phyloP scores from a whole-genome alignment of 2,329 filamentous ascomycete species.

The Fusarium sarcochroum region DNA sequence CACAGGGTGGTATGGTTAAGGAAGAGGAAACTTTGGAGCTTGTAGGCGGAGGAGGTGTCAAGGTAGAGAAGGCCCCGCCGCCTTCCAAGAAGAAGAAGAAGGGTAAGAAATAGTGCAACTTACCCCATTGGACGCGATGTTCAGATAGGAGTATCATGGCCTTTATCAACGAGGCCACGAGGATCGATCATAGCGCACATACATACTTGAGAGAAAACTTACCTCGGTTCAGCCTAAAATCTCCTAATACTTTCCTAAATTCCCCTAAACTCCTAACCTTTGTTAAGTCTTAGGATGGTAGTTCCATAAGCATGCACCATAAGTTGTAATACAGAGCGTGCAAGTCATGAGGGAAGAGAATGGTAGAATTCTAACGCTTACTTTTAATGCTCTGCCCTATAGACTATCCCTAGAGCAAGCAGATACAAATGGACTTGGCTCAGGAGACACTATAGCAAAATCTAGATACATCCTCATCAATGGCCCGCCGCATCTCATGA shows the following conservation, averaged over 20 bases:
- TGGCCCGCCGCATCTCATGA: constrained; percentile 22
- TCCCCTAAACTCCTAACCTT: background rate
- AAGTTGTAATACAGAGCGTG: background rate
- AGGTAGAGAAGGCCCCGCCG: constrained; percentile 71
- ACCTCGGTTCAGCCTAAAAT: background rate
- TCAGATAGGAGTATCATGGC: background rate
- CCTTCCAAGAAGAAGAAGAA: constrained; percentile 66
- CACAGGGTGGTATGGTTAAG: constrained; percentile 86
- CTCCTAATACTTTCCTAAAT: background rate
- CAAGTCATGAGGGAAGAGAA: background rate
- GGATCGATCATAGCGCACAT: constrained; percentile 4
- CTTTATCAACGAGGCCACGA: background rate
- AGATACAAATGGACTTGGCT: constrained; percentile 37
- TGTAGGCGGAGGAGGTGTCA: constrained; percentile 74
- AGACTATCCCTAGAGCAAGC: constrained; percentile 31
- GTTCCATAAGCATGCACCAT: too few species aligned
- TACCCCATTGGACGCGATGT: background rate
- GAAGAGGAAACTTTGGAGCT: constrained; percentile 78
- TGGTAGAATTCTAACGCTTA: constrained; percentile 45
- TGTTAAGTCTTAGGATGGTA: background rate
- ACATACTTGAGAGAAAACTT: constrained; percentile 5
- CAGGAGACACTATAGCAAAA: constrained; percentile 38
- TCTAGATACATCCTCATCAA: constrained; percentile 46
- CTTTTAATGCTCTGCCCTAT: constrained; percentile 42
- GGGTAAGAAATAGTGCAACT: constrained; percentile 64